Base-by-base conservation (phyloP, 192 early-diverging fungal genomes). In the Phlyctochytrium planicorne region DNA sequence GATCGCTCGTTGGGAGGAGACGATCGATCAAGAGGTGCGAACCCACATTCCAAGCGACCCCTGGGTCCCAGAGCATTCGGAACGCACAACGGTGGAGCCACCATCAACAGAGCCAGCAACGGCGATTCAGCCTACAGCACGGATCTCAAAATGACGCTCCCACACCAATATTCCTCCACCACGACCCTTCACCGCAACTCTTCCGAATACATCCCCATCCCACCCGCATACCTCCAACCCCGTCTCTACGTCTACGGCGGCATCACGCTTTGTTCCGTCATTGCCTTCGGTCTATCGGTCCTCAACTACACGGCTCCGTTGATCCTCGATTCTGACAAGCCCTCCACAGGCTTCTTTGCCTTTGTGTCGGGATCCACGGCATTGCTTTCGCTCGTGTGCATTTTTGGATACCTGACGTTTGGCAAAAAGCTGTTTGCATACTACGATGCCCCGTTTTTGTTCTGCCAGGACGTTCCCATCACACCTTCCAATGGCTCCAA, bases 121-220 rank as follows among this genome's bases (percentile, higher is more conserved):
- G 40, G 40, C 12, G 12, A 50, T 14, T 50, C 40, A 10, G 12
- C 40, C 40, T 50, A 50, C 40, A n/a, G 40, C 40, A 50, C 40
- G 12, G 12, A 14, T 50, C n/a, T n/a, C n/a, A n/a, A n/a, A n/a
- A n/a, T n/a, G n/a, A n/a, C n/a, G n/a, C n/a, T n/a, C n/a, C n/a
- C n/a, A n/a, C n/a, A n/a, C n/a, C n/a, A n/a, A n/a, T n/a, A n/a
- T n/a, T n/a, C n/a, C n/a, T n/a, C n/a, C n/a, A n/a, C n/a, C n/a
- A n/a, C n/a, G n/a, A n/a, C n/a, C n/a, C n/a, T n/a, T n/a, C n/a
- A n/a, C n/a, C n/a, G n/a, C n/a, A n/a, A n/a, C n/a, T n/a, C n/a
- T n/a, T n/a, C n/a, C n/a, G n/a, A n/a, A n/a, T n/a, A n/a, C n/a
- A 57, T 57, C 55, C 55, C 20, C 55, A 57, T 57, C 14, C 55